phyloP scores from a whole-genome alignment of 768 basidiomycete species.

The Lactarius indigo region DNA sequence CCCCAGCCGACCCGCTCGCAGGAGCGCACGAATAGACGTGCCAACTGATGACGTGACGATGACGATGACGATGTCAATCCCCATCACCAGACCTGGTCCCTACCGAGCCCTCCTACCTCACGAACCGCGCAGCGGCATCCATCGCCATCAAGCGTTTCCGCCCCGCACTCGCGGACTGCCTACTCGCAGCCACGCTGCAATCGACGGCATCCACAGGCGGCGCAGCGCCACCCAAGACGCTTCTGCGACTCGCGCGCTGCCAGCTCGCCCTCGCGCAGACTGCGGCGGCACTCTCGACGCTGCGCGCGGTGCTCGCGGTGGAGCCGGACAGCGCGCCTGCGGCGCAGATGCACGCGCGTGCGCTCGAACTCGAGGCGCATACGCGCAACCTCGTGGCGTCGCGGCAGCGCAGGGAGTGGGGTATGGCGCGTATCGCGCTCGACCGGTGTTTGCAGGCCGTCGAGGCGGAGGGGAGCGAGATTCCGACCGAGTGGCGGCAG shows the following conservation, averaged over 20 bases:
- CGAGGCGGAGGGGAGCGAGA: slow-evolving; percentile 70
- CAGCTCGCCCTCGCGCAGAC: slow-evolving; percentile 76
- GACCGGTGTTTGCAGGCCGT: slow-evolving; percentile 73
- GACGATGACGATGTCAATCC: not conserved
- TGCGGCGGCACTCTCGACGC: slow-evolving; percentile 60
- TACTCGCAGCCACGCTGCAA: slow-evolving; percentile 66
- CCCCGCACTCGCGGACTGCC: slow-evolving; percentile 74
- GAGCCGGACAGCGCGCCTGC: slow-evolving; percentile 12
- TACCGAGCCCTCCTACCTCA: slow-evolving; percentile 68
- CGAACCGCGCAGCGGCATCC: slow-evolving; percentile 83
- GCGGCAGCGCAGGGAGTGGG: slow-evolving; percentile 63
- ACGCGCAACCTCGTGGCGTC: slow-evolving; percentile 61
- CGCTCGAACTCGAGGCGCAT: slow-evolving; percentile 60
- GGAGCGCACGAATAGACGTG: not conserved
- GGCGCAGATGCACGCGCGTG: slow-evolving; percentile 54
- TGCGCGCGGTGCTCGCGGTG: slow-evolving; percentile 49
- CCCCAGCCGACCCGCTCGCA: not conserved
- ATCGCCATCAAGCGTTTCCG: slow-evolving; percentile 80
- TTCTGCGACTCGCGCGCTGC: slow-evolving; percentile 78
- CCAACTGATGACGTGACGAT: not conserved
- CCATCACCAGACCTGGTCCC: slow-evolving; percentile 29
- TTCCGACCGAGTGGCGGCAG: slow-evolving; percentile 75
- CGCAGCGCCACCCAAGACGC: slow-evolving; percentile 65
- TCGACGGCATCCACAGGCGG: slow-evolving; percentile 32
- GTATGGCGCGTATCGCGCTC: slow-evolving; percentile 70